Evolutionary conservation across 805 yeast genomes (phyloP).

Genomic region (Dipodascus albidus): DNA sequence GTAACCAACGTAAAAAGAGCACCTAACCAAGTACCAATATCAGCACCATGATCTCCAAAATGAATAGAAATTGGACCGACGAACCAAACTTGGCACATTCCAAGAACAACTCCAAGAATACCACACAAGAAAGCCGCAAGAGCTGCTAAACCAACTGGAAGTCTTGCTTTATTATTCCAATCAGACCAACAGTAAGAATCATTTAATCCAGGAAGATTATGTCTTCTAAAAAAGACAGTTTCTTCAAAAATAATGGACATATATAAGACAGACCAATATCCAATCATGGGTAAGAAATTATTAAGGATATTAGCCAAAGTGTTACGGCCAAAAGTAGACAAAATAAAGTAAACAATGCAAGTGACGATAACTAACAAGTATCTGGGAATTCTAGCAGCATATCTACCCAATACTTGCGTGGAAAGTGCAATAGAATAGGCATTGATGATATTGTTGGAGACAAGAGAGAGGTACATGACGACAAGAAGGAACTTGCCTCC

Average conservation of each 20-base stretch:
- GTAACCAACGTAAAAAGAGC: slow-evolving; percentile 57
- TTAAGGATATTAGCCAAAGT: slow-evolving; percentile 63
- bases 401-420: slow-evolving; percentile 42
- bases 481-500: slow-evolving; percentile 69
- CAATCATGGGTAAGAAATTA: slow-evolving; percentile 82
- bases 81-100: slow-evolving; percentile 83
- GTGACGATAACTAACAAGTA: slow-evolving; percentile 62
- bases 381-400: slow-evolving; percentile 56
- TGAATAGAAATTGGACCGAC: slow-evolving; percentile 59
- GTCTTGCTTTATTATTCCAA: slow-evolving; percentile 52
- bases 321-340: slow-evolving; percentile 66
- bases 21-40: slow-evolving; percentile 70
- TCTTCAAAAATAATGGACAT: slow-evolving; percentile 62
- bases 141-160: slow-evolving; percentile 69
- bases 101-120: slow-evolving; percentile 70
- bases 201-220: slow-evolving; percentile 27
- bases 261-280: slow-evolving; percentile 83
- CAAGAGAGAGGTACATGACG: slow-evolving; percentile 57
- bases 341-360: slow-evolving; percentile 51
- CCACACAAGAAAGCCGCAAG: slow-evolving; percentile 54
- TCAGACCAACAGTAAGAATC: slow-evolving; percentile 58
- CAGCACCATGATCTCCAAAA: slow-evolving; percentile 64
- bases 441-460: slow-evolving; percentile 73
- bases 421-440: slow-evolving; percentile 74
- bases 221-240: slow-evolving; percentile 55